Base-by-base conservation (phyloP, 495 filamentous ascomycete species). In the Darksidea phi region DNA sequence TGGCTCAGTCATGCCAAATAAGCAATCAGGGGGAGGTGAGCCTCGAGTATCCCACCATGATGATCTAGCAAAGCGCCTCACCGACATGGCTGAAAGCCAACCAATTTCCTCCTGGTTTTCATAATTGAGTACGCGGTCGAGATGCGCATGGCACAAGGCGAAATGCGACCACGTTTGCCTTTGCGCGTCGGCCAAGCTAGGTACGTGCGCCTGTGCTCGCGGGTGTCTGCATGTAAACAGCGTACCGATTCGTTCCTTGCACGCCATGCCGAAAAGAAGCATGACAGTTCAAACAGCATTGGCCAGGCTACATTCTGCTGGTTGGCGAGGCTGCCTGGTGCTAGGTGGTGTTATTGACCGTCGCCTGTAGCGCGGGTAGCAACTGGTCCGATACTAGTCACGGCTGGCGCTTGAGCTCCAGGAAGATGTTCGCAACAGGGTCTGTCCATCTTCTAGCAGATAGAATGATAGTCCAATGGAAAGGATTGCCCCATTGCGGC, bases 91-190 rank as follows among this genome's bases (percentile, higher is more conserved):
- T 3, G 41, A 43, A 43, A 15, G 21, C 56, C 60, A 68, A 61
- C 53, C 38, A 56, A 53, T 57, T 56, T 28, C 24, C 20, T 25
- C 8, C 2, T 17, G 20, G 17, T 25, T 23, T 21, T 36, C 4
- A 5, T 12, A 51, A 45, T 53, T 61, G 56, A 26, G 61, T 38
- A 58, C 18, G 21, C 45, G 13, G 15, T 56, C 66, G 56, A 59
- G 13, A 24, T 51, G 37, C 17, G 37, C 25, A 48, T 47, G 52
- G 21, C 24, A 38, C 61, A 62, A 20, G 47, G 49, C 54, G 48
- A 32, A 67, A 59, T 23, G 34, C 47, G 50, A 57, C 61, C 66
- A 68, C 61, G 66, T 68, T 68, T 68, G 66, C 54, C 23, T 36
- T n/a, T 48, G 53, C 54, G 45, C 47, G 37, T 47, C 43, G 28